Base-by-base conservation (phyloP, 163 green algal genomes). In the Coccomyxa subellipsoidea region DNA sequence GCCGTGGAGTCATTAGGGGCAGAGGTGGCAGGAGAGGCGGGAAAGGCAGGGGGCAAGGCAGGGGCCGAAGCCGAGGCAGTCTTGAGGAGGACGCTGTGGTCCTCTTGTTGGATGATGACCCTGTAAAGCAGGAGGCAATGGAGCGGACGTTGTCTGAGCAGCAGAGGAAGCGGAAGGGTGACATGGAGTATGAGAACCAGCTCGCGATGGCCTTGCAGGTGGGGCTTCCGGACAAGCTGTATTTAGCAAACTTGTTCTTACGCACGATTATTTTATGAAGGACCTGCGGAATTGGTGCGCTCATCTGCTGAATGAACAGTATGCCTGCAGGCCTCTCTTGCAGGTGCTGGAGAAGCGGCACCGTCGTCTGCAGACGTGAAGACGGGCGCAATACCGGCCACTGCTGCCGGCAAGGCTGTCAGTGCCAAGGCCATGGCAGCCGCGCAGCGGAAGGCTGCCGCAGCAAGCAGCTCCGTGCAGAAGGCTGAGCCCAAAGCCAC, bases 171-270 rank as follows among this genome's bases (percentile, higher is more conserved):
- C 39, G 76, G 5, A 77, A 76, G 34, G 94, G 93, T 12, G 92
- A 97, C n/a, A 88, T 95, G 37, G 94, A 98, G 83, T 93, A 95
- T 81, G 95, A 98, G 82, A 88, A 85, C 40, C 86, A 97, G 88
- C 82, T 98, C 35, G 89, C 88, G 21, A 91, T 96, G 82, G 94
- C 95, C 1, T 82, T 98, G 80, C 83, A 87, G 1, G 92, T 92
- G 23, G 6, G 78, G 40, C 6, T 37, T 54, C n/a, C n/a, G n/a
- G n/a, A n/a, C n/a, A n/a, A n/a, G n/a, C n/a, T n/a, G n/a, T n/a
- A n/a, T n/a, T n/a, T n/a, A n/a, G n/a, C n/a, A n/a, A n/a, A n/a
- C n/a, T n/a, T n/a, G n/a, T n/a, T 25, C 54, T 77, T 32, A 70
- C 18, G 12, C 47, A 12, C 12, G 47, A 66, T 29, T 18, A 66